Base-by-base conservation (phyloP, 345 rosid genomes). In the Garcia nutans region DNA sequence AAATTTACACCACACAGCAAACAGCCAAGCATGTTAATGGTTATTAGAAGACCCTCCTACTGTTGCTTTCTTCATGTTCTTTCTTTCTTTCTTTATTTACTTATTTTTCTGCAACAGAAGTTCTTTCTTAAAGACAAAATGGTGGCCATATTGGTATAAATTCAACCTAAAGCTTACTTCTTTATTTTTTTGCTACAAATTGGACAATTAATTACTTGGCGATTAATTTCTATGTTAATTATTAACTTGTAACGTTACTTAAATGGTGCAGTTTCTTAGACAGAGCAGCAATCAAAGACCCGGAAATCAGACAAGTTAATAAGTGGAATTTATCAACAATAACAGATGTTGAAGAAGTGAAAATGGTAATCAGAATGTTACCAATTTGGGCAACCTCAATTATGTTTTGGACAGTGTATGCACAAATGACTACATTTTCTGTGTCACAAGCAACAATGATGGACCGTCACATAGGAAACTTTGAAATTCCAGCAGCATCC, bases 271-370 rank as follows among this genome's bases (percentile, higher is more conserved):
- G 99, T 52, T 91, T 89, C 84, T 74, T 96, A 81, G 99, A 91
- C 79, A 90, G 80, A 82, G 98, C 98, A 67, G 94, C 99, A 41
- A 87, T 93, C 61, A 90, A 74, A 80, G 87, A 80, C 26, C 79
- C 90, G 13, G 78, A 80, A 16, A 56, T 47, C 66, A 65, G 73
- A 20, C 62, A 17, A 23, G 74, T 71, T 76, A 90, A 87, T 86
- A 90, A 88, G 84, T 93, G 99, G 99, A 80, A 81, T 61, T 63
- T 96, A 68, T 82, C 96, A 44, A 96, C 99, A 80, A 67, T 93
- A 73, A 90, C 97, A 8, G 99, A 96, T 67, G 97, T 90, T 5
- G 99, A 96, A 60, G 99, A 96, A 79, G 99, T 96, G 69, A 96
- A 96, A 86, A 45, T 90, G 82, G 90, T 96, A 66, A 16, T 96